These are phyloP conservation scores for Russula lepida DNA, from an alignment of 768 basidiomycete species.

Conservation along the genomic window DNA sequence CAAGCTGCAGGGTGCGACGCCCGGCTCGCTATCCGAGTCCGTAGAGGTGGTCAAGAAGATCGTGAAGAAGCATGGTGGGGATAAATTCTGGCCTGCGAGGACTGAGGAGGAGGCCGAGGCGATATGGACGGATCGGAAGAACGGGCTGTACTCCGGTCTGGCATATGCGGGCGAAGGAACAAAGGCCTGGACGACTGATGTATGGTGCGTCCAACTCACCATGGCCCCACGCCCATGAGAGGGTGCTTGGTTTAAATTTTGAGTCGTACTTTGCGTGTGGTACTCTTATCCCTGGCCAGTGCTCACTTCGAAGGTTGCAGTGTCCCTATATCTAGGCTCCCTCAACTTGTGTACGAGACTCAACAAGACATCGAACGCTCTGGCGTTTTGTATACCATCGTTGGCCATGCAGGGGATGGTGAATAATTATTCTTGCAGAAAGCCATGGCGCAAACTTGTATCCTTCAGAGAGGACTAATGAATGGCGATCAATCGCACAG, in stretches of 20 bases:
- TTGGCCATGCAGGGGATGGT: slow-evolving; percentile 74
- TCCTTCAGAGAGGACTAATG: background rate
- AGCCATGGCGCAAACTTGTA: background rate
- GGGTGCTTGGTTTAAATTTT: background rate
- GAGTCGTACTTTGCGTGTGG: background rate
- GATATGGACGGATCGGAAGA: slow-evolving; percentile 71
- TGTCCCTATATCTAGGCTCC: slow-evolving; percentile 58
- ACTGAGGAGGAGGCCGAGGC: slow-evolving; percentile 55
- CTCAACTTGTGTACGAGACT: slow-evolving; percentile 58
- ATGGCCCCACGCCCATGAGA: background rate
- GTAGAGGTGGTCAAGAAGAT: slow-evolving; percentile 50
- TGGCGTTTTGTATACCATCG: slow-evolving; percentile 54
- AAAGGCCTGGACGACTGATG: slow-evolving; percentile 65
- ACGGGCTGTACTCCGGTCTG: slow-evolving; percentile 48
- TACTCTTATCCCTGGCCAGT: too few relatives aligned
- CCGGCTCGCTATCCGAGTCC: slow-evolving; percentile 50
- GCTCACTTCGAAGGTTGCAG: slow-evolving; percentile 22
- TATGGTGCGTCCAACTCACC: slow-evolving; percentile 42
- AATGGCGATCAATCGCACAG: slow-evolving; percentile 19
- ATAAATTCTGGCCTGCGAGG: slow-evolving; percentile 56
- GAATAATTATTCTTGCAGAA: slow-evolving; percentile 24
- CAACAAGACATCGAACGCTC: slow-evolving; percentile 54
- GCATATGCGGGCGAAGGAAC: slow-evolving; percentile 45
- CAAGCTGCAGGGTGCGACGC: slow-evolving; percentile 73
- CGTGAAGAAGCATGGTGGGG: slow-evolving; percentile 56